Base-by-base conservation (phyloP, 441 rosid species). In the Viola pubescens region DNA sequence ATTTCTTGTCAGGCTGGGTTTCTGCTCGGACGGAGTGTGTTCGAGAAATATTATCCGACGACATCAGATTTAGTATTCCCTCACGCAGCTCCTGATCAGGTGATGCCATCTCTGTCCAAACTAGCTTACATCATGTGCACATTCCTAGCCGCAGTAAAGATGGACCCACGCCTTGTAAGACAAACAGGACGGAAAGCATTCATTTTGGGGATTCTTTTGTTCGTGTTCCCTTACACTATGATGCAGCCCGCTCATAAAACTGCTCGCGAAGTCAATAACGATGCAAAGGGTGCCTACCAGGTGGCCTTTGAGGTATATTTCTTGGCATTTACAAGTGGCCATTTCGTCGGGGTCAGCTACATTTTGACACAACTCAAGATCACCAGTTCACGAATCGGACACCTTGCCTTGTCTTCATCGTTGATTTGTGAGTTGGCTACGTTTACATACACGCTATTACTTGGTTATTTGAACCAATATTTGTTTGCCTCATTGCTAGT, bases 331-430 rank as follows among this genome's bases (percentile, higher is more conserved):
- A 3, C 5, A 46, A 3, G 58, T 71, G 6, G 7, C 52, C 4
- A 14, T 5, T 0, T 40, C 54, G 68, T 42, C 58, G 75, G 19
- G 60, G 19, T 16, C 1, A 16, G 19, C 19, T 16, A 16, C 19
- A 16, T 16, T 16, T 16, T 16, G 19, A 16, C 56, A 52, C 70
- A 75, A 39, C 76, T 75, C 16, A 70, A 66, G 69, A 68, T 75
- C 51, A 59, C 67, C 26, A 79, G 75, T 51, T 66, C 82, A 0
- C 54, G 58, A 61, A 40, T 79, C 2, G 82, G 82, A 9, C 78
- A 62, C 57, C 37, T 75, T 0, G 78, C 78, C 3, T 59, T 79
- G 37, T 64, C 74, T 5, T 37, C 78, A 0, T 39, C 78, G 7
- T 52, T 79, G 52, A 10, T 79, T 6, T n/a, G 50, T 16, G 77